A percentile compares a stretch with the other conserved stretches of the same genome.
These are phyloP conservation scores for Coniella vitis DNA, from an alignment of 2,329 filamentous ascomycete species.

Conservation along the genomic window DNA sequence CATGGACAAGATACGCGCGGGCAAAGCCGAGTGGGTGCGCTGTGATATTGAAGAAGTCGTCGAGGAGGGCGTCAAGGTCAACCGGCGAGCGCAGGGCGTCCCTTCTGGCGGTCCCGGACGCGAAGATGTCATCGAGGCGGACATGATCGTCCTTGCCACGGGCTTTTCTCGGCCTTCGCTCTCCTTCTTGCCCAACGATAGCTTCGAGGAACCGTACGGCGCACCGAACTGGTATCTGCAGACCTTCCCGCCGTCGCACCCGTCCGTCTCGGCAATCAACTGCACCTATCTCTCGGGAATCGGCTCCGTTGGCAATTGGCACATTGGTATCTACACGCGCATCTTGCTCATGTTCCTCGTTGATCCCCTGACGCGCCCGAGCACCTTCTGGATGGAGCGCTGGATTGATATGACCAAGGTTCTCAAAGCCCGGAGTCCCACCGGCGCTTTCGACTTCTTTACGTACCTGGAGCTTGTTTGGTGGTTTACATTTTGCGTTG, in stretches of 20 bases:
- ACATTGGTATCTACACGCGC: conserved; percentile 83
- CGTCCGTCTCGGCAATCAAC: conserved; percentile 73
- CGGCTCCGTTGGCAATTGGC: conserved; percentile 78
- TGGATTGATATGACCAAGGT: conserved; percentile 81
- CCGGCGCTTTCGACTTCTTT: conserved; percentile 79
- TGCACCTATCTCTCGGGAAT: conserved; percentile 76
- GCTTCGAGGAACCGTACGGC: conserved; percentile 65
- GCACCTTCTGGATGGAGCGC: conserved; percentile 67
- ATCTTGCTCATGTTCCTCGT: conserved; percentile 81
- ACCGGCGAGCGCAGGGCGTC: conserved; percentile 63
- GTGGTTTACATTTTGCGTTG: conserved; percentile 76
- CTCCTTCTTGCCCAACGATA: conserved; percentile 65
- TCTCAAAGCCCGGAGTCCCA: conserved; percentile 64
- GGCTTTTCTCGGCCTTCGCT: conserved; percentile 71
- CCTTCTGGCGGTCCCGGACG: conserved; percentile 69
- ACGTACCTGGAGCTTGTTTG: conserved; percentile 79
- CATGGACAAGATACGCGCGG: conserved; percentile 65
- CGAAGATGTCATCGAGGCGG: conserved; percentile 59
- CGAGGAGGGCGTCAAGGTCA: conserved; percentile 61
- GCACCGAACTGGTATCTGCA: conserved; percentile 88
- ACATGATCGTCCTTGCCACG: conserved; percentile 77
- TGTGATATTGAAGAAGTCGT: conserved; percentile 68
- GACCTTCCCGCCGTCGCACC: conserved; percentile 70
- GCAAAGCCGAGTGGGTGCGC: conserved; percentile 70
- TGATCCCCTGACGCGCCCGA: conserved; percentile 69